Evolutionary conservation across 768 basidiomycete species (phyloP).

Genomic region (Flagelloscypha sp.): DNA sequence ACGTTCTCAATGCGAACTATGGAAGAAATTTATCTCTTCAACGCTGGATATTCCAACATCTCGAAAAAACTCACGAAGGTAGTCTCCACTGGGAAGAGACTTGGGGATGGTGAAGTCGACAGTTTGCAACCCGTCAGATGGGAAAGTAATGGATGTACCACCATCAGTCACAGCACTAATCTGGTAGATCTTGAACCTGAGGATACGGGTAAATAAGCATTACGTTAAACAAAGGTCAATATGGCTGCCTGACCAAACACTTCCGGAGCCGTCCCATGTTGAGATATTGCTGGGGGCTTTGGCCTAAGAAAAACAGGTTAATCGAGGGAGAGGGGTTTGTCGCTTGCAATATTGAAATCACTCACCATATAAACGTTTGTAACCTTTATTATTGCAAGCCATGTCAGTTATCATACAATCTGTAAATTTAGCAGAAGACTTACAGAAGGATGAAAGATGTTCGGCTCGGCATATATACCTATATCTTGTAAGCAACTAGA

Average conservation of each 20-base stretch:
- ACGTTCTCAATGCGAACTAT: conserved; percentile 35
- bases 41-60: conserved; percentile 15
- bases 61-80: conserved; percentile 11
- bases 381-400: conserved; percentile 16
- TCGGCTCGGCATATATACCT: conserved; percentile 29
- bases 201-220: no score
- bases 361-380: conserved; percentile 35
- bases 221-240: no score
- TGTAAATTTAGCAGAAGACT: conserved; percentile 7
- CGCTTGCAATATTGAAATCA: no score
- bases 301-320: conserved; percentile 21
- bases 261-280: conserved; percentile 33
- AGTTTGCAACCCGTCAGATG: conserved; percentile 34
- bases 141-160: conserved; percentile 37
- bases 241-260: conserved; percentile 40
- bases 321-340: neutral
- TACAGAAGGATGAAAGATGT: conserved; percentile 44
- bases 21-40: conserved; percentile 14
- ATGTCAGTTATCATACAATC: neutral
- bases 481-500: no score
- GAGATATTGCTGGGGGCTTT: conserved; percentile 35
- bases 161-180: conserved; percentile 39
- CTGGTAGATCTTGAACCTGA: conserved; percentile 29
- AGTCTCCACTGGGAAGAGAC: conserved; percentile 30
- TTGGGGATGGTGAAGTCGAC: conserved; percentile 31